These are phyloP conservation scores for Raphanus raphanistrum DNA, from an alignment of 345 rosid genomes.

Conservation along the genomic window DNA sequence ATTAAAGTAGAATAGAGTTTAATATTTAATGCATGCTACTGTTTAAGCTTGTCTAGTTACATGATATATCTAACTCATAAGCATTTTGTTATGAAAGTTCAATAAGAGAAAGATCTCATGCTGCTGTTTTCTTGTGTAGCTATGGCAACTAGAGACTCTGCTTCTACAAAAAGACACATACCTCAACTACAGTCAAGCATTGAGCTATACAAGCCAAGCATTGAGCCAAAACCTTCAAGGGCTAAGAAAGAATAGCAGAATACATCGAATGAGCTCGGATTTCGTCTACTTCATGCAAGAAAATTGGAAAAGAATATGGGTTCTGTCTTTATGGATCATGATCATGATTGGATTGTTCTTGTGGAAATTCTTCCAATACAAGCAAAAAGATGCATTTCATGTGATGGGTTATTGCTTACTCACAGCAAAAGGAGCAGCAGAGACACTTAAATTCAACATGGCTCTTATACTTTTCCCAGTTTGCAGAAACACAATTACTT, in stretches of 20 bases:
- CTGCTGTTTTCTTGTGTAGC: slow-evolving; percentile 48
- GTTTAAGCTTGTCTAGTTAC: slow-evolving; percentile 10
- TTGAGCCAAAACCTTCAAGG: slow-evolving; percentile 97
- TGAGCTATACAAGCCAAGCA: slow-evolving; percentile 98
- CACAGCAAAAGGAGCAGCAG: slow-evolving; percentile 97
- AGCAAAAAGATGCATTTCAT: slow-evolving; percentile 60
- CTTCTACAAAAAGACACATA: slow-evolving; percentile 96
- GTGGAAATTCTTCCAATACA: slow-evolving; percentile 89
- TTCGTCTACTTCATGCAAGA: slow-evolving; percentile 66
- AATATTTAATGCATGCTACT: not conserved
- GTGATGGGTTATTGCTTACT: slow-evolving; percentile 94
- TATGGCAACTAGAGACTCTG: slow-evolving; percentile 97
- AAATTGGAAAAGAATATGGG: slow-evolving; percentile 97
- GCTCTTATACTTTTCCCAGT: slow-evolving; percentile 94
- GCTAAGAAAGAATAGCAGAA: slow-evolving; percentile 53
- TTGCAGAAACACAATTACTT: slow-evolving; percentile 89
- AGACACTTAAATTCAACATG: slow-evolving; percentile 93
- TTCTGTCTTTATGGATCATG: slow-evolving; percentile 68
- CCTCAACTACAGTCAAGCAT: slow-evolving; percentile 88
- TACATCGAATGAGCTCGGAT: slow-evolving; percentile 57
- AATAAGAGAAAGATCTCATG: slow-evolving; percentile 6
- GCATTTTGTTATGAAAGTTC: not conserved
- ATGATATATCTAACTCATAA: not conserved
- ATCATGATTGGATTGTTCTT: slow-evolving; percentile 80
- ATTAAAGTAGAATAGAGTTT: not conserved